Base-by-base conservation (phyloP, 2,329 filamentous ascomycete genomes). In the Allantophomopsis cytisporea region DNA sequence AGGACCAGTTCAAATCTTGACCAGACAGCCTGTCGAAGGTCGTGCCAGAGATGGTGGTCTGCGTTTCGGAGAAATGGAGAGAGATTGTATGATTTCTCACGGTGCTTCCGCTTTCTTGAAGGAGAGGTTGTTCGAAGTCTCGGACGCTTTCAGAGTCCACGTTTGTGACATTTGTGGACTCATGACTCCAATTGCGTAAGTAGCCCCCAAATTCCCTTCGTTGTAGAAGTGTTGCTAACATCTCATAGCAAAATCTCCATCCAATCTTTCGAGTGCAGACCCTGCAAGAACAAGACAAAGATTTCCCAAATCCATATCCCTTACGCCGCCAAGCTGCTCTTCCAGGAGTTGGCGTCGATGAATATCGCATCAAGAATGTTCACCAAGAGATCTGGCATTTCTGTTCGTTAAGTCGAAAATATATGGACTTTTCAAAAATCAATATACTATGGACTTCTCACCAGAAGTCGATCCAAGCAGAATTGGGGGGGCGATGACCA, bases 11-110 rank as follows among this genome's bases (percentile, higher is more conserved):
- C 91, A 98, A 64, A 98, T 98, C 55, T 76, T 98, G 65, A 98
- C 91, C 2, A 74, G 93, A 42, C 91, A 98, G 62, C 91, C 91
- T 14, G 91, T 98, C 12, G 91, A 98, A 65, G 91, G 91, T 82
- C 84, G 93, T 76, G 91, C 91, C 3, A 73, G 93, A 63, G 93
- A 98, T 59, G 91, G 91, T 73, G 91, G 91, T 69, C 73, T 98
- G 35, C 89, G 93, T 58, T 98, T 98, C 76, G 91, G 91, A 79
- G 91, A 98, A 71, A 98, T 98, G 91, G 93, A 98, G 65, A 89
- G 93, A 67, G 93, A 98, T 76, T 98, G 91, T 61, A 98, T 98
- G 91, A 98, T 98, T 68, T 87, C 93, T n/a, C 93, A 98, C 60
- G 91, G 91, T 58, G 91, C 93, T 3, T 89, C 86, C 40, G 82